Evolutionary conservation across 495 filamentous ascomycete species (phyloP).

Genomic region (Talaromyces proteolyticus): DNA sequence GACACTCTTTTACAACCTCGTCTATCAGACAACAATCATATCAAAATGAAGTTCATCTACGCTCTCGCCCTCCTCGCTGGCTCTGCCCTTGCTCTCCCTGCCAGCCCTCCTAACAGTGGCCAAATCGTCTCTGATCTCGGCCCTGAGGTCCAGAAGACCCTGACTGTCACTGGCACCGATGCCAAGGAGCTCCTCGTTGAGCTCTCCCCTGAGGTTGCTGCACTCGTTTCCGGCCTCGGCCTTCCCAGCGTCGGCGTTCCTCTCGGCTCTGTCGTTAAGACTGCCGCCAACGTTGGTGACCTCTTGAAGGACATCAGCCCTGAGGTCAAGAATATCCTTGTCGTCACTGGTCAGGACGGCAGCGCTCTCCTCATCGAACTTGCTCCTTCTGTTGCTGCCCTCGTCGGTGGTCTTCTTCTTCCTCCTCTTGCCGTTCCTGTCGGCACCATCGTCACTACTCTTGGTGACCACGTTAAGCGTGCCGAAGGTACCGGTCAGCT

Average conservation of each 20-base stretch:
- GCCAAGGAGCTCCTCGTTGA: slow-evolving; percentile 26
- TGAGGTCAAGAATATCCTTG: slow-evolving; percentile 25
- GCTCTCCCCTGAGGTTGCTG: slow-evolving; percentile 23
- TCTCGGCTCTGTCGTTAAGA: slow-evolving; percentile 21
- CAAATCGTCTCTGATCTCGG: slow-evolving; percentile 28
- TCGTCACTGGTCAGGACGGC: slow-evolving; percentile 24
- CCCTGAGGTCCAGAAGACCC: slow-evolving; percentile 20
- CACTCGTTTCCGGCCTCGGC: slow-evolving; percentile 24
- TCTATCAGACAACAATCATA: background rate
- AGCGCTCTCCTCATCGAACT: slow-evolving; percentile 20
- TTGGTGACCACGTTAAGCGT: slow-evolving; percentile 6
- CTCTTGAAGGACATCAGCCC: slow-evolving; percentile 27
- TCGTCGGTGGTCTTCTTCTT: slow-evolving; percentile 13
- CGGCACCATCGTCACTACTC: slow-evolving; percentile 10
- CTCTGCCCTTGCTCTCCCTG: slow-evolving; percentile 11
- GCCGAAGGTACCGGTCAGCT: slow-evolving; percentile 8
- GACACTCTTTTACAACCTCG: background rate
- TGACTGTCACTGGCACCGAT: slow-evolving; percentile 27
- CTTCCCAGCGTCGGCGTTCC: slow-evolving; percentile 20
- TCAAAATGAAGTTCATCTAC: slow-evolving; percentile 6
- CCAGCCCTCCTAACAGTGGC: slow-evolving; percentile 15
- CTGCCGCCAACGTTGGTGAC: slow-evolving; percentile 28
- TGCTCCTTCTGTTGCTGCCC: slow-evolving; percentile 10
- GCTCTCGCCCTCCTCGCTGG: slow-evolving; percentile 5
- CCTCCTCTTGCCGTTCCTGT: slow-evolving; percentile 13